Conservation (phyloP, 306 rosid species). For the Datisca glomerata region DNA sequence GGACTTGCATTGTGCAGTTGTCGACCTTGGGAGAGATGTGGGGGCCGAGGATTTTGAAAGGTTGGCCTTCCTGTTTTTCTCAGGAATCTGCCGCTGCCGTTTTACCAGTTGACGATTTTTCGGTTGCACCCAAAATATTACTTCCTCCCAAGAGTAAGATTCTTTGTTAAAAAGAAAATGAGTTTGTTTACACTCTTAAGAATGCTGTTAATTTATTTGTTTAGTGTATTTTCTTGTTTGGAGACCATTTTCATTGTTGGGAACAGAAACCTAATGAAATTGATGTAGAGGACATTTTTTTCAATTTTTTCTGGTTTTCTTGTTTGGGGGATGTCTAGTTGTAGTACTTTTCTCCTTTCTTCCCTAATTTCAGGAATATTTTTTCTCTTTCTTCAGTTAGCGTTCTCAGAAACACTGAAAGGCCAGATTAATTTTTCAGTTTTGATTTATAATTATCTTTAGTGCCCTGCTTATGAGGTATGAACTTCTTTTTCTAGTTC, state of each 20-base stretch:
- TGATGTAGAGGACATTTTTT: conserved; percentile 1
- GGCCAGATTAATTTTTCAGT: not conserved
- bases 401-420: not conserved
- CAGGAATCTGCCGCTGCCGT: conserved; percentile 16
- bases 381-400: not conserved
- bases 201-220: not conserved
- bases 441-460: not conserved
- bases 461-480: not conserved
- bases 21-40: conserved; percentile 17
- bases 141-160: conserved; percentile 14
- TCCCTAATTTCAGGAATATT: not conserved
- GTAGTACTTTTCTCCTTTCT: not conserved
- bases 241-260: not conserved
- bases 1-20: conserved; percentile 33
- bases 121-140: conserved; percentile 4
- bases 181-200: not conserved
- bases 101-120: conserved; percentile 18
- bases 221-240: not conserved
- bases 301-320: not conserved
- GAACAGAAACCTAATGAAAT: conserved; percentile 1
- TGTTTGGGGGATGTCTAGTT: not conserved
- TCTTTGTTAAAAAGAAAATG: too few relatives aligned
- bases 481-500: not conserved
- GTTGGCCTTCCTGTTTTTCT: conserved; percentile 13
- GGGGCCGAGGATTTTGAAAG: conserved; percentile 15